Evolutionary conservation across 371 early-diverging fungal species (phyloP), one percentile per base, ranked within the genome.

Genomic region (Parasitella parasitica): DNA sequence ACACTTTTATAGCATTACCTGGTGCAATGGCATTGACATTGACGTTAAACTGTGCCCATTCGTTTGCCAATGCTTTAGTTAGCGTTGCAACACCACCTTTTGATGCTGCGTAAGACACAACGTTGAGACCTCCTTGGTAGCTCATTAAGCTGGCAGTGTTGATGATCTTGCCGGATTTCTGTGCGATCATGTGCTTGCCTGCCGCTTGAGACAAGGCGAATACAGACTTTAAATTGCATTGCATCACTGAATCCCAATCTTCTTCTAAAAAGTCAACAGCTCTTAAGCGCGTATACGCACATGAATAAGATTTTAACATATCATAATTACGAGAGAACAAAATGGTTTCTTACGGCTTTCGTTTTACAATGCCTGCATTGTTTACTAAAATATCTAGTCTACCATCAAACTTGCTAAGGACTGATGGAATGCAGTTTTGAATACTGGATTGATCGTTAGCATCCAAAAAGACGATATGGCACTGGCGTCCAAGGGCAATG

Each of bases 11-110:
- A n/a, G n/a, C n/a, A n/a, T 49, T 63, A 67, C 67, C 86, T 36
- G 87, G 86, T 9, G 83, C 81, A 60, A 87, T 81, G 18, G 78
- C 75, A 32, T 81, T 85, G 18, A 84, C 84, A 26, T 79, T 75
- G 35, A 87, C 65, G 9, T 73, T 74, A 28, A 61, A 57, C 32
- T 64, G 49, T 0, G 71, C 34, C 28, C 49, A 59, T 38, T 59
- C 59, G 38, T 59, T 59, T 12, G 59, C 49, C 34, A 59, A 26
- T 0, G 59, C 59, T 20, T 59, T 59, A n/a, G 59, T 59, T 22
- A 59, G 20, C 38, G 34, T 35, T 34, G 59, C 59, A 22, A 59
- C 38, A 6, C 59, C 59, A 37, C 59, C 59, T 50, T 59, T 59
- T 22, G 59, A 35, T 20, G 59, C 59, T 22, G 59, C 50, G 18